phyloP scores from a whole-genome alignment of 805 yeast genomes.

The Lachancea lanzarotensis region DNA sequence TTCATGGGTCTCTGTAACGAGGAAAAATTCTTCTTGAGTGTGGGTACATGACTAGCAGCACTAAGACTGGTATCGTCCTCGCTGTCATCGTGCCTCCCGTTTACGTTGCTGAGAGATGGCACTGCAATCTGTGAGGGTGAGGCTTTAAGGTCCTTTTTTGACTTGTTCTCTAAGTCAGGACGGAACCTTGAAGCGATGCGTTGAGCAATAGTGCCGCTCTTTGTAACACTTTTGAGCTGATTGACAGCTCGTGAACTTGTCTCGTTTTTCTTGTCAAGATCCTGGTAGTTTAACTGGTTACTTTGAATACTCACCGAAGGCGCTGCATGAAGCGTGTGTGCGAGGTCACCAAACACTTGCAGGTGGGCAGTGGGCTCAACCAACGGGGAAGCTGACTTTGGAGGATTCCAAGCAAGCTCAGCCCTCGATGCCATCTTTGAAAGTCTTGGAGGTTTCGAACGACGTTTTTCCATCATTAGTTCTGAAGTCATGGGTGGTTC shows the following conservation, averaged over 20 bases:
- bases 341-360: conserved; percentile 20
- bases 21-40: conserved; percentile 1
- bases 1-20: neutral
- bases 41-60: neutral
- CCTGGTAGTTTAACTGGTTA: neutral
- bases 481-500: conserved; percentile 1
- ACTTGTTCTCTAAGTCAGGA: conserved; percentile 13
- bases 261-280: conserved; percentile 10
- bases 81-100: neutral
- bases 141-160: neutral
- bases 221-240: conserved; percentile 22
- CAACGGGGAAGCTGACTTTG: conserved; percentile 23
- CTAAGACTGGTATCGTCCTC: neutral
- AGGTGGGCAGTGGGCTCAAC: conserved; percentile 21
- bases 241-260: conserved; percentile 22
- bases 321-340: neutral
- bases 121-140: neutral
- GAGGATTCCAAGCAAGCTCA: conserved; percentile 22
- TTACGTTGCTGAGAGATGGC: neutral
- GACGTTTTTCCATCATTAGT: neutral
- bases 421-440: neutral
- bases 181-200: conserved; percentile 19
- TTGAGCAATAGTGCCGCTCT: conserved; percentile 22
- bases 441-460: neutral
- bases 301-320: neutral